Evolutionary conservation across 176 grass and related monocot species (phyloP), one percentile per base, ranked within the genome.

Genomic region (Zoysia pacifica): DNA sequence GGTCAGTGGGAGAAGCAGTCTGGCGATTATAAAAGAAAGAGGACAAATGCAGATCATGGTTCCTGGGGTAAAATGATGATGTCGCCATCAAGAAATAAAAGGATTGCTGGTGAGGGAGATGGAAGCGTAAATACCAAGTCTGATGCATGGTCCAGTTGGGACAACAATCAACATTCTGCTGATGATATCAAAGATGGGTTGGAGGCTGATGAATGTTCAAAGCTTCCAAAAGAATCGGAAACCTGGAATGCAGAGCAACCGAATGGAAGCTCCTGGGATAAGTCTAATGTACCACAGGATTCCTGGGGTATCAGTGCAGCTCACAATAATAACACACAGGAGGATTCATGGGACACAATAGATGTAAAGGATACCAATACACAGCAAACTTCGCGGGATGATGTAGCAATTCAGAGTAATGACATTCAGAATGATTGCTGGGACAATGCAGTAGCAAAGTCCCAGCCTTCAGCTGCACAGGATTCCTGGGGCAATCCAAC

Each of bases 231-330:
- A 54, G 77, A 79, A 58, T 69, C 65, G 1, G 76, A 79, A 38
- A 16, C 48, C 11, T 78, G 75, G 75, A 66, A 41, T 52, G 39
- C 62, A 67, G 48, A 14, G 19, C 69, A 52, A 72, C 71, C 74
- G 64, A 84, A 78, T 78, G 46, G 11, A 72, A 77, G 37, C 71
- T 52, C 82, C 40, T 84, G 82, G 82, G 74, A 84, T n/a, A 84
- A 63, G 15, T 52, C 59, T 55, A 64, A 79, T 53, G 56, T 48
- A 15, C 59, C 1, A 20, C 55, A 79, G 48, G 68, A 65, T 46
- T 85, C 72, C 59, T 87, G 78, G 55, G 72, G 15, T 54, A 76
- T 46, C 14, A 18, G 11, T 61, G 54, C 46, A 70, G 5, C 65
- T 69, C 47, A 47, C 8, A 55, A 82, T 65, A 69, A 62, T 70